Evolutionary conservation across 202 grass and related monocot genomes (phyloP).

Genomic region (Carex arenaria): DNA sequence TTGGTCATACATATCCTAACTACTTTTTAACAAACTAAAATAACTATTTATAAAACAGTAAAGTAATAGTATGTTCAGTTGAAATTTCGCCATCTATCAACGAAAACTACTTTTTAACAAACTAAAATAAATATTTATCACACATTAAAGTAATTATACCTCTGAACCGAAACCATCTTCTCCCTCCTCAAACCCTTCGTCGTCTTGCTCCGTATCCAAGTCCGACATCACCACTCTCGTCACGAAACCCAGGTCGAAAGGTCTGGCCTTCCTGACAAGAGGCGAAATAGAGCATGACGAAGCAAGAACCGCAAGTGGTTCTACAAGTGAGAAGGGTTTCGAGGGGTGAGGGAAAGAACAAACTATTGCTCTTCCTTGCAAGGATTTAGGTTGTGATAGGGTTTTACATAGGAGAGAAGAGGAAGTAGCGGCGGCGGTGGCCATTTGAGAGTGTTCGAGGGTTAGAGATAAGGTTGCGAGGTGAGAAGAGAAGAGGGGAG

Average conservation of each 20-base stretch:
- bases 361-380: constrained; percentile 2
- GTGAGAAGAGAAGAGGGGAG: not conserved
- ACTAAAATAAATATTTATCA: not conserved
- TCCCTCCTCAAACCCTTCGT: constrained; percentile 21
- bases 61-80: not conserved
- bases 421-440: not conserved
- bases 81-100: not conserved
- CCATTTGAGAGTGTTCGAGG: not conserved
- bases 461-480: constrained; percentile 41
- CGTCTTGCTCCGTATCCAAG: constrained; percentile 43
- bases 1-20: not conserved
- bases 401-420: constrained; percentile 33
- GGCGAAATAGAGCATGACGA: constrained; percentile 17
- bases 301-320: constrained; percentile 15
- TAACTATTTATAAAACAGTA: not conserved
- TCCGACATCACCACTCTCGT: constrained; percentile 53
- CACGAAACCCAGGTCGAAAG: constrained; percentile 33
- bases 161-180: constrained; percentile 26
- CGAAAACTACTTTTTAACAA: not conserved
- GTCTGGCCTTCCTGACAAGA: constrained; percentile 23
- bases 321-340: constrained; percentile 21
- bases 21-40: not conserved
- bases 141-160: not conserved
- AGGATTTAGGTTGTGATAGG: constrained; percentile 12
- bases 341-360: constrained; percentile 5